A percentile compares a stretch with the other conserved stretches of the same genome.
Conservation (phyloP, 495 filamentous ascomycete genomes). For the Xylaria cubensis region DNA sequence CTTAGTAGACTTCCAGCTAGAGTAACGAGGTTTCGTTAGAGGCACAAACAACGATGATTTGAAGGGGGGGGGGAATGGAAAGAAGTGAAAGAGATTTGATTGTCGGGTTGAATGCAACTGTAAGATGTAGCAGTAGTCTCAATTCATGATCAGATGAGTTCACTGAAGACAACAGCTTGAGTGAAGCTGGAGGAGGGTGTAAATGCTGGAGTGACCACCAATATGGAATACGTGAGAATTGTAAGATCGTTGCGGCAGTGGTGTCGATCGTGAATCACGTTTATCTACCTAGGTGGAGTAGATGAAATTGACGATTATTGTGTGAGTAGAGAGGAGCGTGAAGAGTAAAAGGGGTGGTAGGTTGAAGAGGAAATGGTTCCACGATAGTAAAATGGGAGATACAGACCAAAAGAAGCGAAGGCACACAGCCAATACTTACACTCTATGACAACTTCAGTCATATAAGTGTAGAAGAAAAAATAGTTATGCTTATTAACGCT, state of each 20-base stretch:
- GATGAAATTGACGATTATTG: background rate
- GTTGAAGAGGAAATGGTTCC: background rate
- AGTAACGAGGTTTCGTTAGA: background rate
- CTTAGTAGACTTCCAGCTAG: background rate
- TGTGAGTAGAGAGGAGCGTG: background rate
- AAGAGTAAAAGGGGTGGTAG: background rate
- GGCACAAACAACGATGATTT: background rate
- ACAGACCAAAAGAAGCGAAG: background rate
- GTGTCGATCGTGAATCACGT: background rate
- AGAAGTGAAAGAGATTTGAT: background rate
- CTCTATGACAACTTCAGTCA: background rate
- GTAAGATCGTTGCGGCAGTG: background rate
- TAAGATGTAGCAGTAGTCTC: background rate
- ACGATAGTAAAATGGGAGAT: background rate
- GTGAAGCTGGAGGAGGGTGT: background rate
- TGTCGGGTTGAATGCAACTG: background rate
- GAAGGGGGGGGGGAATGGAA: background rate
- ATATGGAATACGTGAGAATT: background rate
- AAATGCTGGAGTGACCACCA: background rate
- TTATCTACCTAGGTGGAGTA: no score
- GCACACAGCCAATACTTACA: background rate
- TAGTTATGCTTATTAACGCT: no score
- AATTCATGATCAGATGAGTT: background rate
- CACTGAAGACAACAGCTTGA: background rate
- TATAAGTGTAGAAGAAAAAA: background rate